Percentiles rank a stretch among this genome's conserved stretches.
Conservation (phyloP, 2,329 filamentous ascomycete genomes). For the Trichoderma pleuroti region DNA sequence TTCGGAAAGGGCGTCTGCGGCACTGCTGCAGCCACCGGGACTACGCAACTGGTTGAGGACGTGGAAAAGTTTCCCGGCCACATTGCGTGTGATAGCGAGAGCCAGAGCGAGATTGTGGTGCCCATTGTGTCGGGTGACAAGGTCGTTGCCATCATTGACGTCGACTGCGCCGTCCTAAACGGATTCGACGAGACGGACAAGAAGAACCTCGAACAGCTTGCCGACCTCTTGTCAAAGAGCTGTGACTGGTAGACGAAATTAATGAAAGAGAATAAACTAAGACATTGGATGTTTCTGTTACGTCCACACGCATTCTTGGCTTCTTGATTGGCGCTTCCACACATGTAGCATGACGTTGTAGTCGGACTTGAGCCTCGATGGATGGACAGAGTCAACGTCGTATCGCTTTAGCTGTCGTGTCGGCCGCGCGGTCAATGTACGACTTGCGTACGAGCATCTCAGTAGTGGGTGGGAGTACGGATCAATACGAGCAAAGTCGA, state of each 20-base stretch:
- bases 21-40: slow-evolving; percentile 55
- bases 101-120: slow-evolving; percentile 77
- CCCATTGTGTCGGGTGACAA: slow-evolving; percentile 55
- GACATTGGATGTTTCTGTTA: background rate
- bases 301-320: background rate
- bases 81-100: slow-evolving; percentile 76
- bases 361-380: background rate
- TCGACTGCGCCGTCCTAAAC: slow-evolving; percentile 65
- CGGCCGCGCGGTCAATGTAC: background rate
- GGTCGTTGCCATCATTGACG: slow-evolving; percentile 72
- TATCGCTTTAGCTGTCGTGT: background rate
- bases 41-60: slow-evolving; percentile 65
- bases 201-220: slow-evolving; percentile 62
- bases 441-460: background rate
- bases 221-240: slow-evolving; percentile 52
- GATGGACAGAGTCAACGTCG: background rate
- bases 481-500: background rate
- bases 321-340: background rate
- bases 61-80: slow-evolving; percentile 74
- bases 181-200: slow-evolving; percentile 70
- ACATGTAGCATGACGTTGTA: background rate
- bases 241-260: slow-evolving; percentile 59
- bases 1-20: slow-evolving; percentile 76
- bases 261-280: background rate
- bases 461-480: background rate